Conservation (phyloP, 768 basidiomycete species). For the Ramaria sp. region DNA sequence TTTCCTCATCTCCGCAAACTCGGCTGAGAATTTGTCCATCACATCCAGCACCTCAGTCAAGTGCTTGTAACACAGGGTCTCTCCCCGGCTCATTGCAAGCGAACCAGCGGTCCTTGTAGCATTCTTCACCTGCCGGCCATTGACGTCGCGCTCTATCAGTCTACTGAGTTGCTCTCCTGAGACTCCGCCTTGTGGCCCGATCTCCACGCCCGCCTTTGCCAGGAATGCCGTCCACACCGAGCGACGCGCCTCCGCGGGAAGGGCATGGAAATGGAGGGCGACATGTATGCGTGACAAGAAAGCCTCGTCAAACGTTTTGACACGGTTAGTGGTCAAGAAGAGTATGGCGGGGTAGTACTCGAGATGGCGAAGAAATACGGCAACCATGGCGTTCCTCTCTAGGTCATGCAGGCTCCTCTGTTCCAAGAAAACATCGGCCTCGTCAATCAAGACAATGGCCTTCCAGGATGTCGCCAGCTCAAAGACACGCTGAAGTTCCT, state of each 20-base stretch:
- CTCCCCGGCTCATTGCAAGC: constrained; percentile 38
- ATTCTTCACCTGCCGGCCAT: constrained; percentile 64
- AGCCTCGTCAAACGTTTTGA: constrained; percentile 29
- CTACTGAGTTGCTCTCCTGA: constrained; percentile 31
- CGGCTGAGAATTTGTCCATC: constrained; percentile 41
- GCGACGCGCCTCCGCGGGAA: constrained; percentile 39
- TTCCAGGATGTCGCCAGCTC: constrained; percentile 24
- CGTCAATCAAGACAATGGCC: constrained; percentile 26
- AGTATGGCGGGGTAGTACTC: constrained; percentile 26
- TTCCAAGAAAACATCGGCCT: constrained; percentile 64
- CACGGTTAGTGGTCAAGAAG: constrained; percentile 31
- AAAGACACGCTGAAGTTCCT: constrained; percentile 20
- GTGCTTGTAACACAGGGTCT: constrained; percentile 38
- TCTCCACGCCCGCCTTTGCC: constrained; percentile 22
- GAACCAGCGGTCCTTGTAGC: constrained; percentile 55
- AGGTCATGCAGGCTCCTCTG: constrained; percentile 54
- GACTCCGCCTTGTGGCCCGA: constrained; percentile 20
- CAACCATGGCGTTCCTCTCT: constrained; percentile 62
- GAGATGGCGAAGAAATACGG: constrained; percentile 37
- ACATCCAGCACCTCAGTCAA: constrained; percentile 48
- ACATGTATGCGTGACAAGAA: constrained; percentile 20
- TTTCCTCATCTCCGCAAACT: not conserved
- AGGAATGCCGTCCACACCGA: constrained; percentile 59
- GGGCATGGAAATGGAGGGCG: constrained; percentile 50
- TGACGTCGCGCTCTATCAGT: constrained; percentile 42